Percentiles rank a stretch among this genome's conserved stretches.
phyloP scores from a whole-genome alignment of 192 early-diverging fungal genomes.

The Linnemannia elongata region DNA sequence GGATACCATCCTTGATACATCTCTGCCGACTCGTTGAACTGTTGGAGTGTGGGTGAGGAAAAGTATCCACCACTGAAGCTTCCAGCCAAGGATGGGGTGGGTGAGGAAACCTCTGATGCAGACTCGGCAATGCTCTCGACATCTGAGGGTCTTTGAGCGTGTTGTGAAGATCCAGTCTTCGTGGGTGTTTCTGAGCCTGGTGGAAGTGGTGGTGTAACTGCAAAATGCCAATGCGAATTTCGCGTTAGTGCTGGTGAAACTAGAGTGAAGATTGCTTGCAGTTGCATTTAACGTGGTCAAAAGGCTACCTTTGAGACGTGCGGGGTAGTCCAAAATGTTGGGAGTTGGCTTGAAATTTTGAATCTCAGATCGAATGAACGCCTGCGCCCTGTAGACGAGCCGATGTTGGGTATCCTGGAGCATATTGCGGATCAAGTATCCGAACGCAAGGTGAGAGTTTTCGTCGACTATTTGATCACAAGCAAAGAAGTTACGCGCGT shows the following conservation, averaged over 20 bases:
- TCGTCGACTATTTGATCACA: constrained; percentile 49
- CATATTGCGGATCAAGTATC: constrained; percentile 83
- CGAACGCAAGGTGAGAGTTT: constrained; percentile 68
- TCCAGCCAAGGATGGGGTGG: constrained; percentile 49
- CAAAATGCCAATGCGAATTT: neutral
- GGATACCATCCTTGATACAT: constrained; percentile 81
- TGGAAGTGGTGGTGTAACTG: constrained; percentile 30
- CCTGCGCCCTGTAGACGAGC: constrained; percentile 89
- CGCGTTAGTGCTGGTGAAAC: neutral
- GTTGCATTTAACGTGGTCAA: neutral
- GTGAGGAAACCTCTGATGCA: constrained; percentile 48
- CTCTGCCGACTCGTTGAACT: constrained; percentile 49
- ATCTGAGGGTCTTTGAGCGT: constrained; percentile 36
- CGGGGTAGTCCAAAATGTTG: constrained; percentile 71
- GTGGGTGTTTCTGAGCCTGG: neutral
- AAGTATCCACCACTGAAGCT: constrained; percentile 42
- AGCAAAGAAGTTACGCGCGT: neutral
- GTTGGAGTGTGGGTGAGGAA: constrained; percentile 41
- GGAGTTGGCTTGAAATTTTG: constrained; percentile 80
- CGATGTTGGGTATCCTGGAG: constrained; percentile 91
- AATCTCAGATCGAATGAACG: constrained; percentile 84
- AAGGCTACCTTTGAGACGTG: constrained; percentile 50
- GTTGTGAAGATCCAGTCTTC: constrained; percentile 24
- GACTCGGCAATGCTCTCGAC: constrained; percentile 48
- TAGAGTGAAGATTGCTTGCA: neutral